These are phyloP conservation scores for Cyamopsis tetragonoloba DNA, from an alignment of 306 rosid genomes.

Conservation along the genomic window DNA sequence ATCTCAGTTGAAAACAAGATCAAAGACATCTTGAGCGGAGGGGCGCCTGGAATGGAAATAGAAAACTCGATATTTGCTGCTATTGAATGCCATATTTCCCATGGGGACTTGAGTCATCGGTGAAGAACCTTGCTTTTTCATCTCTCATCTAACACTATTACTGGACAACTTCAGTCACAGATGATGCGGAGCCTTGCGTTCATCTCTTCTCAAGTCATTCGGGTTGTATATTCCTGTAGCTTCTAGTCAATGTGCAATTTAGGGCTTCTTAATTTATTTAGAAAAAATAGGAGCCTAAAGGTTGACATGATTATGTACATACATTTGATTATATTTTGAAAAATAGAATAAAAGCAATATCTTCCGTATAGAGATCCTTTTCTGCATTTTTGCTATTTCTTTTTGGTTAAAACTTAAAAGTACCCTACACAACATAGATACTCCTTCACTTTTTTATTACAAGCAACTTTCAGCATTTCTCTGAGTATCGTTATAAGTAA, in stretches of 20 bases:
- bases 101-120: slow-evolving; percentile 8
- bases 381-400: too few relatives aligned
- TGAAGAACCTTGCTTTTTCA: slow-evolving; percentile 11
- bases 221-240: slow-evolving; percentile 43
- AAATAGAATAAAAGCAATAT: slow-evolving; percentile 38
- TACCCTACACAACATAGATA: too few relatives aligned
- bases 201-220: neutral
- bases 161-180: slow-evolving; percentile 1
- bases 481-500: too few relatives aligned
- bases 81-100: slow-evolving; percentile 7
- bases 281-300: slow-evolving; percentile 23
- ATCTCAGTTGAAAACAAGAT: slow-evolving; percentile 21
- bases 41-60: slow-evolving; percentile 13
- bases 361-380: neutral
- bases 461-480: too few relatives aligned
- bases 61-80: slow-evolving; percentile 2
- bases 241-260: slow-evolving; percentile 28
- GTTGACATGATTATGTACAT: slow-evolving; percentile 37
- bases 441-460: too few relatives aligned
- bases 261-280: slow-evolving; percentile 30
- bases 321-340: slow-evolving; percentile 29
- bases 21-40: slow-evolving; percentile 5
- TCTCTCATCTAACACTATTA: slow-evolving; percentile 13
- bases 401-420: too few relatives aligned
- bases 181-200: slow-evolving; percentile 12